These are phyloP conservation scores for Lathyrus oleraceus DNA, from an alignment of 306 rosid species.

Conservation along the genomic window DNA sequence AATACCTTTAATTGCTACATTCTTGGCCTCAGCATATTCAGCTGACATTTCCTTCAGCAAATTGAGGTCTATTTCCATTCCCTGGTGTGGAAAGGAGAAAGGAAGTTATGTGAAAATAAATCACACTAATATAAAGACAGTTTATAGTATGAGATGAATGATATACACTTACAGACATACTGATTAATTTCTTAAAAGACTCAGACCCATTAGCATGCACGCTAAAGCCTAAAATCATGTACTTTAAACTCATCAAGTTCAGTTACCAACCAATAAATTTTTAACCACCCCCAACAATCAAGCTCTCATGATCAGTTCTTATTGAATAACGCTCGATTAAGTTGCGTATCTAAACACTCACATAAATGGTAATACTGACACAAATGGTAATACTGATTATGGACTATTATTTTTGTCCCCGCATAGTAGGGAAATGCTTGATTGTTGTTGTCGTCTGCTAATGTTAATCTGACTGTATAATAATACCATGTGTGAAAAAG, in stretches of 20 bases:
- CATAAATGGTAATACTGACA: background rate
- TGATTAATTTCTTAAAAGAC: constrained; percentile 7
- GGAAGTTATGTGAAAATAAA: constrained; percentile 17
- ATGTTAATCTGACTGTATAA: constrained; percentile 9
- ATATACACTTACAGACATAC: background rate
- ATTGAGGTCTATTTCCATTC: constrained; percentile 55
- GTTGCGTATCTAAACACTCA: background rate
- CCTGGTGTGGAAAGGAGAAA: constrained; percentile 46
- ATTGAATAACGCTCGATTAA: background rate
- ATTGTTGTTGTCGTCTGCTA: background rate
- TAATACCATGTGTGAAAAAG: background rate
- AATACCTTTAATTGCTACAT: constrained; percentile 62
- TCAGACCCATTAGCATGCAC: background rate
- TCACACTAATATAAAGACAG: constrained; percentile 8
- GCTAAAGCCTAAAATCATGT: background rate
- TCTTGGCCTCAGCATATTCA: constrained; percentile 74
- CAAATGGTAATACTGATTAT: background rate
- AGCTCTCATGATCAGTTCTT: background rate
- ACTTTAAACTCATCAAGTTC: background rate
- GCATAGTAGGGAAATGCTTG: too few species aligned
- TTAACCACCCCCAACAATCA: background rate
- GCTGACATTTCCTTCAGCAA: constrained; percentile 60
- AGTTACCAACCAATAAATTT: background rate
- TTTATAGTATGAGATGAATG: background rate
- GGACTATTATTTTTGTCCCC: background rate